phyloP scores from a whole-genome alignment of 2,329 filamentous ascomycete genomes.

The Monilinia polystroma region DNA sequence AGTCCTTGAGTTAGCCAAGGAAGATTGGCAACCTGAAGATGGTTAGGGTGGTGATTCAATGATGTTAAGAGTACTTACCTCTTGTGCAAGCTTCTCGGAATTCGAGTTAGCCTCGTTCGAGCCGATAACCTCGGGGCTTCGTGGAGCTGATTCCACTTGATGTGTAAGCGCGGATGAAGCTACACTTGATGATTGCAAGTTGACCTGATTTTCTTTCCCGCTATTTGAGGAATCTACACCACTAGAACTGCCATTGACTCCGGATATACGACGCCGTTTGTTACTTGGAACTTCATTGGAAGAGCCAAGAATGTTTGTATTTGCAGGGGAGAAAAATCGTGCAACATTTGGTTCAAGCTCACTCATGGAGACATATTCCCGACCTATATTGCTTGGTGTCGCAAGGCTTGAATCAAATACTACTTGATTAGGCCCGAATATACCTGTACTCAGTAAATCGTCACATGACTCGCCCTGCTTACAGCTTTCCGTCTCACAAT shows the following conservation, averaged over 20 bases:
- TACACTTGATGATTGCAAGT: neutral
- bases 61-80: neutral
- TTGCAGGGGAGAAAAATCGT: neutral
- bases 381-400: neutral
- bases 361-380: conserved; percentile 21
- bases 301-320: conserved; percentile 11
- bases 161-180: neutral
- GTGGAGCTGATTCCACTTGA: neutral
- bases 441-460: neutral
- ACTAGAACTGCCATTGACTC: neutral
- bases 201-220: neutral
- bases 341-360: conserved; percentile 15
- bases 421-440: conserved; percentile 4
- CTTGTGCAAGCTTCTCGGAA: conserved; percentile 4
- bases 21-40: conserved; percentile 15
- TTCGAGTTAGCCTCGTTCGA: neutral
- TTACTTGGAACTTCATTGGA: conserved; percentile 6
- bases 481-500: conserved; percentile 13
- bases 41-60: neutral
- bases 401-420: conserved; percentile 5
- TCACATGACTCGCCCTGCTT: conserved; percentile 11
- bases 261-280: conserved; percentile 5
- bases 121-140: neutral
- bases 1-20: conserved; percentile 20
- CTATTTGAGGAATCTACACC: neutral